Evolutionary conservation across 2,329 filamentous ascomycete species (phyloP).

Genomic region (Talaromyces atroroseus): DNA sequence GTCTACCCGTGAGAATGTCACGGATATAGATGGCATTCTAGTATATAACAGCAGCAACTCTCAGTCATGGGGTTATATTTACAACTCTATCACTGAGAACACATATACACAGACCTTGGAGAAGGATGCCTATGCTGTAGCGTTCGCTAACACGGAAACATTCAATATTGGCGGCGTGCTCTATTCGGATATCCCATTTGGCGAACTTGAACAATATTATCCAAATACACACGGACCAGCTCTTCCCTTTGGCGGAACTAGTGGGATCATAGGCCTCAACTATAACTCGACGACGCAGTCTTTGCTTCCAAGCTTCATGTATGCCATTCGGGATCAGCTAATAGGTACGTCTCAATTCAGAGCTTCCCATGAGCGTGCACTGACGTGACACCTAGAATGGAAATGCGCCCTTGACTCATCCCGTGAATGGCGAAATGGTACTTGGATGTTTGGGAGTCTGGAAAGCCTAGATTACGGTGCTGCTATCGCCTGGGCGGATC

Average conservation of each 20-base stretch:
- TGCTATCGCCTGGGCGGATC: neutral
- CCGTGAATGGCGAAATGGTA: constrained; percentile 1
- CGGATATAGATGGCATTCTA: no score
- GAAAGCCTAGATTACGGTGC: neutral
- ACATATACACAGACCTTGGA: neutral
- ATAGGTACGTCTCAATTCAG: neutral
- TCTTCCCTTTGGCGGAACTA: neutral
- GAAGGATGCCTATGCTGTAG: neutral
- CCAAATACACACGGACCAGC: neutral
- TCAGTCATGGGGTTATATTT: constrained; percentile 3
- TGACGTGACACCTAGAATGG: neutral
- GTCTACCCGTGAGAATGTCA: no score
- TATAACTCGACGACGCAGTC: neutral
- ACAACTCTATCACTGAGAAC: neutral
- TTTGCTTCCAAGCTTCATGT: constrained; percentile 1
- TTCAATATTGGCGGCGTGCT: neutral
- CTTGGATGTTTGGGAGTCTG: neutral
- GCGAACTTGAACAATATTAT: constrained; percentile 2
- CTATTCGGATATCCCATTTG: neutral
- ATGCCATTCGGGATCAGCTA: neutral
- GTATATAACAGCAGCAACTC: no score
- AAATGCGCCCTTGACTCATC: constrained; percentile 1
- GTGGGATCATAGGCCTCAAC: neutral
- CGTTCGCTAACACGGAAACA: neutral
- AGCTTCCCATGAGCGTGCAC: no score